These are phyloP conservation scores for Brassica napus DNA, from an alignment of 345 rosid genomes.

Conservation along the genomic window Da-Ae NC_063451.1:3470501-3471000, in stretches of 20 bases:
- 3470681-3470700: neutral
- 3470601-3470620: constrained; percentile 95
- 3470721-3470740: constrained; percentile 1
- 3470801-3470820: neutral
- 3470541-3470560: constrained; percentile 93
- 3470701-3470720: neutral
- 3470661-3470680: constrained; percentile 80
- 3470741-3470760: neutral
- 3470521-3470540: constrained; percentile 86
- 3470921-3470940: constrained; percentile 96
- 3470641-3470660: constrained; percentile 93
- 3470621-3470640: constrained; percentile 90
- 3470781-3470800: neutral
- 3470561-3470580: constrained; percentile 77
- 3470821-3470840: neutral
- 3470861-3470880: constrained; percentile 95
- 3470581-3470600: constrained; percentile 90
- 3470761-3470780: neutral
- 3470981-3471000: constrained; percentile 32
- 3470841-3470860: constrained; percentile 2
- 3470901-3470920: constrained; percentile 93
- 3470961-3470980: constrained; percentile 53
- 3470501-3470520: neutral
- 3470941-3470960: constrained; percentile 88
- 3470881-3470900: constrained; percentile 91